These are phyloP conservation scores for Musa schizocarpa DNA, from an alignment of 176 grass and related monocot genomes.

Conservation along the genomic window DNA sequence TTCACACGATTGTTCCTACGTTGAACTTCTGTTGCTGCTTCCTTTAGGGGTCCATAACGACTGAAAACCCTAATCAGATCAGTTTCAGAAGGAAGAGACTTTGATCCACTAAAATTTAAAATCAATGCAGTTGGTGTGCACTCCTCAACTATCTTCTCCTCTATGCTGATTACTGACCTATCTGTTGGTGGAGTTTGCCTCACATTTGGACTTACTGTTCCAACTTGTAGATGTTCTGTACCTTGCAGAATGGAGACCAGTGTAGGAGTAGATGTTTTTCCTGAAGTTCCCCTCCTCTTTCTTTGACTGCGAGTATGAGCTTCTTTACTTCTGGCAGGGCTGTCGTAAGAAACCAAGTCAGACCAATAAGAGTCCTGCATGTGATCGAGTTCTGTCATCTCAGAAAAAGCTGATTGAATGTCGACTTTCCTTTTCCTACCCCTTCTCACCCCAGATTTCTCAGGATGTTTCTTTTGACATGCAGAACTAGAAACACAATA, in stretches of 20 bases:
- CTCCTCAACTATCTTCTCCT: slow-evolving; percentile 44
- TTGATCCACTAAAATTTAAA: slow-evolving; percentile 67
- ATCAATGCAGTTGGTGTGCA: slow-evolving; percentile 53
- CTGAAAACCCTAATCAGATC: slow-evolving; percentile 56
- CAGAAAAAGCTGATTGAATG: neutral
- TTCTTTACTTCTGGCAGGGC: slow-evolving; percentile 17
- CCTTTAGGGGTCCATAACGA: slow-evolving; percentile 57
- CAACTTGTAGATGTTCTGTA: slow-evolving; percentile 28
- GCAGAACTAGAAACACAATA: slow-evolving; percentile 52
- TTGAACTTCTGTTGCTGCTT: slow-evolving; percentile 51
- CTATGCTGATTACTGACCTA: slow-evolving; percentile 39
- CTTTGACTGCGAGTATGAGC: neutral
- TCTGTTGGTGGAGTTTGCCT: slow-evolving; percentile 27
- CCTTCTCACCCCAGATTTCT: slow-evolving; percentile 46
- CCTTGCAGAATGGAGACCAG: slow-evolving; percentile 4
- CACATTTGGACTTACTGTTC: slow-evolving; percentile 29
- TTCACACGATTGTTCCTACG: slow-evolving; percentile 35
- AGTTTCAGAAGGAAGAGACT: slow-evolving; percentile 49
- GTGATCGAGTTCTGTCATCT: slow-evolving; percentile 35
- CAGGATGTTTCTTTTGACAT: slow-evolving; percentile 34
- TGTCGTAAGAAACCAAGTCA: slow-evolving; percentile 50
- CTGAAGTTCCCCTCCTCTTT: slow-evolving; percentile 16
- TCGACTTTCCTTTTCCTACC: slow-evolving; percentile 62
- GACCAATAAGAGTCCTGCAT: slow-evolving; percentile 99
- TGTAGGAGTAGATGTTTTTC: slow-evolving; percentile 14